Conservation (phyloP, 306 rosid species). For the Medicago ruthenica region DNA sequence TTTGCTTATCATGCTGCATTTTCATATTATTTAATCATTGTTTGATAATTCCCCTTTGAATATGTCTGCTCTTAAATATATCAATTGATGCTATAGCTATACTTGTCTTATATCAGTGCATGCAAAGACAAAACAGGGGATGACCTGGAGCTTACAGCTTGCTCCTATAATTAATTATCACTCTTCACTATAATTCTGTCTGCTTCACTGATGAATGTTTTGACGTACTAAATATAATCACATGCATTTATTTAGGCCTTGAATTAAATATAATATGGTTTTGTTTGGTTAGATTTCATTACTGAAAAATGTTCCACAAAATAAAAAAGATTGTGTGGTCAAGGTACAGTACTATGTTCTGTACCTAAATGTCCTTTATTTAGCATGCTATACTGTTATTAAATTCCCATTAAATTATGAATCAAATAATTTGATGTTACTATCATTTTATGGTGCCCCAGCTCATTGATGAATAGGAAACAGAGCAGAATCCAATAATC, state of each 20-base stretch:
- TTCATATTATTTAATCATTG: slow-evolving; percentile 11
- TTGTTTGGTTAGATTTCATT: slow-evolving; percentile 32
- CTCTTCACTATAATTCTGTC: no score
- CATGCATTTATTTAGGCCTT: slow-evolving; percentile 3
- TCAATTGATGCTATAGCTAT: neutral
- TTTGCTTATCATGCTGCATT: slow-evolving; percentile 38
- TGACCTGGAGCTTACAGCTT: slow-evolving; percentile 45
- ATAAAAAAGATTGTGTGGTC: slow-evolving; percentile 8
- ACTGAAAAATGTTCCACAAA: neutral
- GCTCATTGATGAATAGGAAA: slow-evolving; percentile 16
- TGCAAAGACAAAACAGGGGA: slow-evolving; percentile 38
- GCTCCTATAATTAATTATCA: slow-evolving; percentile 25
- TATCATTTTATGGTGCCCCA: slow-evolving; percentile 22
- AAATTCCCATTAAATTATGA: slow-evolving; percentile 28
- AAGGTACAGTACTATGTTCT: neutral
- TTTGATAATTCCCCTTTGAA: slow-evolving; percentile 16
- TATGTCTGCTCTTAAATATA: slow-evolving; percentile 22
- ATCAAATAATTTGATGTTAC: slow-evolving; percentile 4
- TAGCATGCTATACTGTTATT: slow-evolving; percentile 3
- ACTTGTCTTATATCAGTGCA: slow-evolving; percentile 27
- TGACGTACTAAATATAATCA: no score
- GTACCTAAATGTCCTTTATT: slow-evolving; percentile 14
- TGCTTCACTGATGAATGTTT: no score
- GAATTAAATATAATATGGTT: slow-evolving; percentile 34
- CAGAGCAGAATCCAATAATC: slow-evolving; percentile 16